phyloP scores from a whole-genome alignment of 495 filamentous ascomycete genomes.

The Penicillium robsamsonii region DNA sequence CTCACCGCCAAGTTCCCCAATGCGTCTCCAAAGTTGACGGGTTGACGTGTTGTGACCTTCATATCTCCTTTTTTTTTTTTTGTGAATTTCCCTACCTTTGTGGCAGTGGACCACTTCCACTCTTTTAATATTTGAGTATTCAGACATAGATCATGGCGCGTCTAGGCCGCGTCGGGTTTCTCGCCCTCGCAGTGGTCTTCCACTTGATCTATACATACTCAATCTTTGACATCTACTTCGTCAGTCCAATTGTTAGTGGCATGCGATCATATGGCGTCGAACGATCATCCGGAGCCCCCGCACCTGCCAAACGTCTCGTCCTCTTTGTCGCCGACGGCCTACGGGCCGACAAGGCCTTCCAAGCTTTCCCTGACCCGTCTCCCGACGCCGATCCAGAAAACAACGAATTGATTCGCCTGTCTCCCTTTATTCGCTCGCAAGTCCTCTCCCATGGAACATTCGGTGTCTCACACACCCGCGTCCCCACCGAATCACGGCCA shows the following conservation, averaged over 20 bases:
- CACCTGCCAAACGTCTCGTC: slow-evolving; percentile 86
- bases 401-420: slow-evolving; percentile 66
- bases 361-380: slow-evolving; percentile 88
- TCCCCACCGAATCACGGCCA: slow-evolving; percentile 95
- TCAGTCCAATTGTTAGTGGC: slow-evolving; percentile 94
- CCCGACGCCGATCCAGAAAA: slow-evolving; percentile 53
- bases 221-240: slow-evolving; percentile 99
- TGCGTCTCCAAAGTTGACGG: slow-evolving; percentile 13
- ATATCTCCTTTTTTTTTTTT: slow-evolving; percentile 21
- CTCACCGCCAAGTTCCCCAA: slow-evolving; percentile 32
- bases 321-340: slow-evolving; percentile 97
- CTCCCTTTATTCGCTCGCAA: slow-evolving; percentile 90
- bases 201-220: slow-evolving; percentile 93
- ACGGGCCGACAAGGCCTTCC: slow-evolving; percentile 96
- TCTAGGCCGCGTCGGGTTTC: slow-evolving; percentile 80
- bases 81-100: slow-evolving; percentile 13
- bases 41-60: slow-evolving; percentile 15
- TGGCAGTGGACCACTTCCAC: slow-evolving; percentile 21
- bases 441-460: slow-evolving; percentile 93
- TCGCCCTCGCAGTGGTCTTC: slow-evolving; percentile 88
- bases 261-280: slow-evolving; percentile 80
- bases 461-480: slow-evolving; percentile 95
- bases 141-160: slow-evolving; percentile 61
- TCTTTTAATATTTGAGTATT: slow-evolving; percentile 13
- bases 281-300: slow-evolving; percentile 54